These are phyloP conservation scores for Thraustochytrium striatum DNA, from an alignment of 352 stramenopile genomes.

Conservation along the genomic window DNA sequence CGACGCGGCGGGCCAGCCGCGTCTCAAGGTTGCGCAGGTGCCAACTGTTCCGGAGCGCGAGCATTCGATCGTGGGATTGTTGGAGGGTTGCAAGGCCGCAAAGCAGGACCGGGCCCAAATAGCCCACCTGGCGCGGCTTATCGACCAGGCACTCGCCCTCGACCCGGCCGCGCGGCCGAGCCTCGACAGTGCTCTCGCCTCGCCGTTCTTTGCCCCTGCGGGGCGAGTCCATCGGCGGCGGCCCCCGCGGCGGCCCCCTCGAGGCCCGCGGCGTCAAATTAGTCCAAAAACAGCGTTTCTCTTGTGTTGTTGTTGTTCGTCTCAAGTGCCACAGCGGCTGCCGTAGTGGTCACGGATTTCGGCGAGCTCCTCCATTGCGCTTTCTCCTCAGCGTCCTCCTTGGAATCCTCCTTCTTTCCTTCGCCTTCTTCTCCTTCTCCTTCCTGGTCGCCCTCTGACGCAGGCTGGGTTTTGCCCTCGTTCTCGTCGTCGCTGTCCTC, in stretches of 20 bases:
- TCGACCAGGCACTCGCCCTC: slow-evolving; percentile 29
- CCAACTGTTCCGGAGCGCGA: neutral
- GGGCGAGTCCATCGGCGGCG: no score
- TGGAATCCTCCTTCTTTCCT: no score
- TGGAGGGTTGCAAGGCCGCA: slow-evolving; percentile 29
- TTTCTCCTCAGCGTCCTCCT: no score
- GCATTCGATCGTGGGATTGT: neutral
- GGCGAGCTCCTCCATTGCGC: no score
- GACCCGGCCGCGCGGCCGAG: slow-evolving; percentile 30
- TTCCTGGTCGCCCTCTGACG: no score
- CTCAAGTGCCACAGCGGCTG: no score
- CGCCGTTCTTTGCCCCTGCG: slow-evolving; percentile 25
- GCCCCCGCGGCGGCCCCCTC: no score
- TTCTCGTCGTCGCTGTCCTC: slow-evolving; percentile 46
- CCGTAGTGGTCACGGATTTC: no score
- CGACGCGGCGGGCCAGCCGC: neutral
- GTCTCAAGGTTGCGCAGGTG: slow-evolving; percentile 25
- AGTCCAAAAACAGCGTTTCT: no score
- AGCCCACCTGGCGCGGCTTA: neutral
- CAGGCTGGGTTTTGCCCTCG: slow-evolving; percentile 30
- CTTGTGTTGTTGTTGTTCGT: no score
- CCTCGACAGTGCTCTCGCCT: slow-evolving; percentile 8
- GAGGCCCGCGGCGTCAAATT: no score
- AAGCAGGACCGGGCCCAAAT: slow-evolving; percentile 12
- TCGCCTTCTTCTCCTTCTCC: no score